These are phyloP conservation scores for Wickerhamomyces sp. DNA, from an alignment of 1,139 yeast species.

Conservation along the genomic window DNA sequence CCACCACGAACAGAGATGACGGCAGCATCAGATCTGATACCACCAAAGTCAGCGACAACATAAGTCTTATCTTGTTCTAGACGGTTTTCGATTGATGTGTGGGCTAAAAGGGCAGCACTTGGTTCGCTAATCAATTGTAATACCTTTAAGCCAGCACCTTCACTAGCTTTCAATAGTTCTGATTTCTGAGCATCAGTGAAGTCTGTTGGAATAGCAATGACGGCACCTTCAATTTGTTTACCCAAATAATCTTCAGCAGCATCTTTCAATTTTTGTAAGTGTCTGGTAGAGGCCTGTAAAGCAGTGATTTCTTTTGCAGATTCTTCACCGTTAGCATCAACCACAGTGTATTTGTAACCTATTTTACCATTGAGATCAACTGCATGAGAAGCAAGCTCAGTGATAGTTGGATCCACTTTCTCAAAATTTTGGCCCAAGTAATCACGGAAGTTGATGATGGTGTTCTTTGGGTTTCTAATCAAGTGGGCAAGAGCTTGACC, in stretches of 20 bases:
- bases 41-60: conserved; percentile 96
- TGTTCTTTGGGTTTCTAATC: conserved; percentile 83
- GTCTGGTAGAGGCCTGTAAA: conserved; percentile 79
- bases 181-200: conserved; percentile 70
- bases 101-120: conserved; percentile 82
- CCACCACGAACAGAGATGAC: conserved; percentile 93
- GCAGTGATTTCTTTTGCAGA: conserved; percentile 50
- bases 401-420: conserved; percentile 60
- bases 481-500: conserved; percentile 92
- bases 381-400: conserved; percentile 70
- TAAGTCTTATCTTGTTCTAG: conserved; percentile 70
- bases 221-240: conserved; percentile 73
- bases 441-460: conserved; percentile 91
- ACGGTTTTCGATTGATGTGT: conserved; percentile 45
- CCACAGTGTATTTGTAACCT: conserved; percentile 54
- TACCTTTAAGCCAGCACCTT: conserved; percentile 71
- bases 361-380: conserved; percentile 64
- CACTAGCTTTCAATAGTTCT: conserved; percentile 58
- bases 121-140: conserved; percentile 92
- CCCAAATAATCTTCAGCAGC: conserved; percentile 96
- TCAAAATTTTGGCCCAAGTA: conserved; percentile 73
- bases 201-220: conserved; percentile 88
- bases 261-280: conserved; percentile 70
- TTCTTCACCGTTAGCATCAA: conserved; percentile 38
- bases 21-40: conserved; percentile 94